Evolutionary conservation across 257 asterid species (phyloP).

Genomic region (Nicotiana noctiflora): DNA sequence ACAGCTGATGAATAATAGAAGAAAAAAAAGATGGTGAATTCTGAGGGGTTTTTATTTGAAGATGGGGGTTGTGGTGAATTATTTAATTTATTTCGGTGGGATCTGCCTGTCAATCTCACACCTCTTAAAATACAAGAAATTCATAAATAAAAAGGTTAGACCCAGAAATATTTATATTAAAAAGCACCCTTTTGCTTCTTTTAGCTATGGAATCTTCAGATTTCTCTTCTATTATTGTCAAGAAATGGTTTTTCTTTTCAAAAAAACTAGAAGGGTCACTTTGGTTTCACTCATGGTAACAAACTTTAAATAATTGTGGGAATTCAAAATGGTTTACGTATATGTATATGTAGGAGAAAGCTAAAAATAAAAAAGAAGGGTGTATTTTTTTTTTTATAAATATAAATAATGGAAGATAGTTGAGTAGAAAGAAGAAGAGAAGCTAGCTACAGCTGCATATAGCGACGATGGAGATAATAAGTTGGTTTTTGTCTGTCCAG

Average conservation of each 20-base stretch:
- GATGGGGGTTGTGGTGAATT: constrained; percentile 80
- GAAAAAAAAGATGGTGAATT: constrained; percentile 65
- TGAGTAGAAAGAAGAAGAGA: constrained; percentile 3
- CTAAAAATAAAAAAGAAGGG: background rate
- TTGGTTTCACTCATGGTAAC: constrained; percentile 12
- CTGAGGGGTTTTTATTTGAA: constrained; percentile 64
- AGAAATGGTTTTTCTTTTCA: constrained; percentile 11
- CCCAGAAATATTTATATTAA: background rate
- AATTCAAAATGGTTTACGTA: background rate
- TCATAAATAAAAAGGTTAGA: background rate
- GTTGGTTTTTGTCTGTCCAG: constrained; percentile 81
- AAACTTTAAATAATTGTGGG: constrained; percentile 4
- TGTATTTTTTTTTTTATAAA: background rate
- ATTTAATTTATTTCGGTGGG: constrained; percentile 83
- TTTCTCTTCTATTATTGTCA: constrained; percentile 17
- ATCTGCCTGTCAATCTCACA: constrained; percentile 90
- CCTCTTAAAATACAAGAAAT: constrained; percentile 10
- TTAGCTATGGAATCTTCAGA: constrained; percentile 44
- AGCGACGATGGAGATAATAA: constrained; percentile 72
- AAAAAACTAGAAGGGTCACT: constrained; percentile 21
- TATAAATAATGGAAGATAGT: background rate
- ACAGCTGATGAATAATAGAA: constrained; percentile 28
- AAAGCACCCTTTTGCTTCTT: background rate
- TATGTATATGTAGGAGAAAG: background rate
- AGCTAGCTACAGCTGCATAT: constrained; percentile 34